Evolutionary conservation across 345 rosid genomes (phyloP), one percentile per base, ranked within the genome.

Genomic region (Salix dunnii): DNA sequence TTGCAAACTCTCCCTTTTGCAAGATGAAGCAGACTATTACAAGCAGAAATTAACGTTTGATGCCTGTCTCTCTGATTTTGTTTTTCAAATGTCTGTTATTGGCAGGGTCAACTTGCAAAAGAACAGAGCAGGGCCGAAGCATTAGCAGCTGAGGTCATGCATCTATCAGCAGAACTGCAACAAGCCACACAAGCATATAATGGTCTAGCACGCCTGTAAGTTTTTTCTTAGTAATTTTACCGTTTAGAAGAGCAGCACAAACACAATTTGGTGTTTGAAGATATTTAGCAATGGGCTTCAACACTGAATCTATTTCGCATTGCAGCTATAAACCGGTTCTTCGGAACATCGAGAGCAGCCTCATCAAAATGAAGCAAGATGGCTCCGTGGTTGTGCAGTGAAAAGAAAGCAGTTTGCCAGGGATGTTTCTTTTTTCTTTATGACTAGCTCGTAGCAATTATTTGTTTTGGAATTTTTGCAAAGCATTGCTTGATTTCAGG

Each of bases 121-220:
- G 94, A 91, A 85, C 96, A 91, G 84, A 90, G 91, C 86, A 86
- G 88, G 88, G 97, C 96, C 0, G 99, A 93, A 78, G 82, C 90
- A 10, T 82, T 96, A 38, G 89, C 98, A 4, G 92, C 96, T 1
- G 94, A 96, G 88, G 90, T 96, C 58, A 84, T 93, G 84, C 94
- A 88, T 85, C 89, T 93, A 27, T 91, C 96, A 48, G 91, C 88
- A 2, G 87, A 85, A 79, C 94, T 91, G 78, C 97, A 90, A 77
- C 92, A 87, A 81, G 85, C 90, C 66, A 88, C 93, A 33, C 97
- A 91, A 81, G 92, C 97, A 73, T 93, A 89, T 77, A 90, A 84
- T 79, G 84, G 90, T 67, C 96, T 95, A 38, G 70, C 89, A 25
- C 96, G 92, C 74, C 80, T 89, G 99, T 93, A 82, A 89, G 92